These are phyloP conservation scores for Claviceps fusiformis DNA, from an alignment of 2,329 filamentous ascomycete species.

Conservation along the genomic window DNA sequence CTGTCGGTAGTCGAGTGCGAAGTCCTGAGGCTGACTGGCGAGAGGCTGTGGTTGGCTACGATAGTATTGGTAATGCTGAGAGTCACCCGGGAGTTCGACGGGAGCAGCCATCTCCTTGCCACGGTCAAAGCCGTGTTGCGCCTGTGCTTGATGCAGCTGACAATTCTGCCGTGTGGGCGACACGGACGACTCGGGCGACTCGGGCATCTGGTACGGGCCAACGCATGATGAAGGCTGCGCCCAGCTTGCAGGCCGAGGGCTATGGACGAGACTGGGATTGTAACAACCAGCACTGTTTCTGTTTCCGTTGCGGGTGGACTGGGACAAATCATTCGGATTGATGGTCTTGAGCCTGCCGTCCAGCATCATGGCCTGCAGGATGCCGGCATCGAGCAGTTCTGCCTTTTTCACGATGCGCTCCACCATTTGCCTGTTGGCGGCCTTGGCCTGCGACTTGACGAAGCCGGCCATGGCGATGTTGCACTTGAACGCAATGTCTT, in stretches of 20 bases:
- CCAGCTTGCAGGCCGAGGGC: background rate
- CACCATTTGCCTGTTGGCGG: constrained; percentile 54
- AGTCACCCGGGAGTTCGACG: constrained; percentile 37
- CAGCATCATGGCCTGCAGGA: constrained; percentile 54
- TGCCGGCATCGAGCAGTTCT: constrained; percentile 51
- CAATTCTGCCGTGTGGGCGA: constrained; percentile 7
- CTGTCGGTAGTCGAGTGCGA: constrained; percentile 11
- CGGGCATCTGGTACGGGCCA: background rate
- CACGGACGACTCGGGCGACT: background rate
- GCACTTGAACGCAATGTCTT: constrained; percentile 59
- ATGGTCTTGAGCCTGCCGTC: constrained; percentile 48
- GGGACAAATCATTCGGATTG: constrained; percentile 37
- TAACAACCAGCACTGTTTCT: background rate
- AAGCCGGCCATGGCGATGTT: constrained; percentile 52
- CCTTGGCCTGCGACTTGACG: constrained; percentile 53
- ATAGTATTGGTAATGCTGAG: constrained; percentile 19
- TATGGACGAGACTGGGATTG: constrained; percentile 3
- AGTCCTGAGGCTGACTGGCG: constrained; percentile 12
- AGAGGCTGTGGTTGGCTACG: constrained; percentile 17
- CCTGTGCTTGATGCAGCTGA: constrained; percentile 10
- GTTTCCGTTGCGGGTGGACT: too few species aligned
- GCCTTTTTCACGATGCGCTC: constrained; percentile 58
- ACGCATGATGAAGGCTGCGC: background rate
- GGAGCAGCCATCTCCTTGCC: constrained; percentile 7
- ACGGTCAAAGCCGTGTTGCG: constrained; percentile 5